Conservation (phyloP, 2,329 filamentous ascomycete genomes). For the Venturia nashicola region DNA sequence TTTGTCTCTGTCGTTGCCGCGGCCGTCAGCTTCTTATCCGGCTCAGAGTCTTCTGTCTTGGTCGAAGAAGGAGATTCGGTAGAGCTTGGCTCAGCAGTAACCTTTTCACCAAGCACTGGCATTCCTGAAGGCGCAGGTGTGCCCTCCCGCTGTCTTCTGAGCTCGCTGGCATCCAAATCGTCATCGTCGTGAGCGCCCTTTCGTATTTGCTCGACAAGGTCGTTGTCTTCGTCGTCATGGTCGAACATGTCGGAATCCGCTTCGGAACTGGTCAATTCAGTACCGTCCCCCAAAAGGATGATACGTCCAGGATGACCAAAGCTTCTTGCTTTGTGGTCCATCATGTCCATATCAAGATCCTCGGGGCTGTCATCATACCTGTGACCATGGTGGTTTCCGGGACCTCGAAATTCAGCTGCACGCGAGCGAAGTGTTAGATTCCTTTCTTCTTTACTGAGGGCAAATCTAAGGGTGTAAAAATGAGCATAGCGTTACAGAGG, state of each 20-base stretch:
- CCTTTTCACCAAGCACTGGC: neutral
- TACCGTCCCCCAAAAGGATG: slow-evolving; percentile 13
- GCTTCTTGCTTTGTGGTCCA: slow-evolving; percentile 40
- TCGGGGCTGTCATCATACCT: slow-evolving; percentile 66
- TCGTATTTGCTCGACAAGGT: slow-evolving; percentile 10
- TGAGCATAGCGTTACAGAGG: slow-evolving; percentile 3
- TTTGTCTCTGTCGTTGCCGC: neutral
- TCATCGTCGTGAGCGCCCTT: slow-evolving; percentile 6
- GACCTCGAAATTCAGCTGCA: slow-evolving; percentile 73
- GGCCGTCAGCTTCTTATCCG: neutral
- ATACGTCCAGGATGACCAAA: slow-evolving; percentile 9
- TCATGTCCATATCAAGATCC: slow-evolving; percentile 39
- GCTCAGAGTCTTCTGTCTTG: slow-evolving; percentile 4
- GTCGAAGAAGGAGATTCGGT: slow-evolving; percentile 1
- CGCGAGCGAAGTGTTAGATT: slow-evolving; percentile 25
- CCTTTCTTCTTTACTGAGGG: slow-evolving; percentile 12
- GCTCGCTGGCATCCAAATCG: slow-evolving; percentile 6
- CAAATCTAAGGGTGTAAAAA: slow-evolving; percentile 9
- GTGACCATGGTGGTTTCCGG: slow-evolving; percentile 55
- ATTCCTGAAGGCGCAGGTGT: slow-evolving; percentile 10
- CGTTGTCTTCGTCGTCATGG: slow-evolving; percentile 11
- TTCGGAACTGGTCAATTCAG: slow-evolving; percentile 8
- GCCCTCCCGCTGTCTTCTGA: slow-evolving; percentile 9
- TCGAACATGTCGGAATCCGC: slow-evolving; percentile 12
- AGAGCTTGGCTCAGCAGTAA: neutral